Percentiles rank a stretch among this genome's conserved stretches.
Evolutionary conservation across 306 rosid genomes (phyloP).

Genomic region (Prunus mume): DNA sequence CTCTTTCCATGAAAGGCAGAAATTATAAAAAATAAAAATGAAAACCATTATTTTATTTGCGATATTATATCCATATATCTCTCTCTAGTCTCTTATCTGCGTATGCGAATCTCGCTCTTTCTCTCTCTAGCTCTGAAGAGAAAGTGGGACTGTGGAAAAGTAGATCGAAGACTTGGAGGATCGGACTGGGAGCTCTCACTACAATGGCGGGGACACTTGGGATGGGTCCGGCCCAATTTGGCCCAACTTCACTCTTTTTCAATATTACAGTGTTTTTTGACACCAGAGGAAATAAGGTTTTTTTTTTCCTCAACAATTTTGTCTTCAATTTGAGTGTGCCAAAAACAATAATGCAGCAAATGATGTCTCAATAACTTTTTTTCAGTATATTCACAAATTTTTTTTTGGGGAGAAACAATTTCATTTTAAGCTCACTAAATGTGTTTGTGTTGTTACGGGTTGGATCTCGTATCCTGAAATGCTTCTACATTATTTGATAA

Average conservation of each 20-base stretch:
- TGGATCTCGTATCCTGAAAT: too few species aligned
- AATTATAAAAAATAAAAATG: background rate
- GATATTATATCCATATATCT: background rate
- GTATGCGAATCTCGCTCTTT: background rate
- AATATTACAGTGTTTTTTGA: too few species aligned
- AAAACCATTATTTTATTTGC: background rate
- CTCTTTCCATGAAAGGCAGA: constrained; percentile 24
- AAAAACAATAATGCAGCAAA: too few species aligned
- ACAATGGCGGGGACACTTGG: background rate
- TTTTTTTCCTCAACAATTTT: too few species aligned
- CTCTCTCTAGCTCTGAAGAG: background rate
- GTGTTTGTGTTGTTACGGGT: too few species aligned
- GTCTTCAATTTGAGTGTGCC: too few species aligned
- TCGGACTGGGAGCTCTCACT: background rate
- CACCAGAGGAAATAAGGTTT: too few species aligned
- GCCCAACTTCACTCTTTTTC: background rate
- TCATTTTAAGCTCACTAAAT: too few species aligned
- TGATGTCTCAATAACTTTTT: too few species aligned
- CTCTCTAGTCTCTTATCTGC: background rate
- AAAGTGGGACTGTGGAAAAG: background rate
- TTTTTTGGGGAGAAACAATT: too few species aligned
- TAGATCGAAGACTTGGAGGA: background rate
- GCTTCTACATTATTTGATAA: too few species aligned
- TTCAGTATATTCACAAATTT: too few species aligned
- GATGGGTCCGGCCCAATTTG: background rate